phyloP scores from a whole-genome alignment of 208 protist species.

The Trypanosoma cruzi region DNA sequence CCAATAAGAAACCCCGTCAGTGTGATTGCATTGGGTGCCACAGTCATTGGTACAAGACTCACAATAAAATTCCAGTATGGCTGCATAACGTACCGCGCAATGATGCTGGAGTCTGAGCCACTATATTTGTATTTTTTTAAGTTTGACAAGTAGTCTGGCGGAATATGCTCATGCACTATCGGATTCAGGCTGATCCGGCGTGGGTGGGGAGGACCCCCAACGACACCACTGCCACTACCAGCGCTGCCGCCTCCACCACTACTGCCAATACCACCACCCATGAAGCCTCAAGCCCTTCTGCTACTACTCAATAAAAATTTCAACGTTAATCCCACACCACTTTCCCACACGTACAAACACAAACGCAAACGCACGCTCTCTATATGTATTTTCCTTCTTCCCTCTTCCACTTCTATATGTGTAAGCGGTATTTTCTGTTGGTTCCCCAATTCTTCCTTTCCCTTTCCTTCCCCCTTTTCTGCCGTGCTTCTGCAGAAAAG shows the following conservation, averaged over 20 bases:
- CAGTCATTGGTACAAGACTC: constrained; percentile 81
- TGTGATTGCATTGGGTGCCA: constrained; percentile 90
- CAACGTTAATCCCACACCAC: background rate
- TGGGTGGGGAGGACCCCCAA: background rate
- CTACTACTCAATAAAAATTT: background rate
- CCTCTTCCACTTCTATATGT: background rate
- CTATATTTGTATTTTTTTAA: constrained; percentile 87
- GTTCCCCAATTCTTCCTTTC: background rate
- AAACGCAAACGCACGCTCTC: no score
- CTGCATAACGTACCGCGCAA: constrained; percentile 75
- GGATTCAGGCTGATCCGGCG: constrained; percentile 44
- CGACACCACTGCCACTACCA: constrained; percentile 10
- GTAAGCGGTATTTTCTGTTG: constrained; percentile 3
- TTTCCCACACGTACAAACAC: background rate
- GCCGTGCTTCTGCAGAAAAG: background rate
- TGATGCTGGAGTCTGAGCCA: constrained; percentile 66
- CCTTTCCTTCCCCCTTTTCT: constrained; percentile 19
- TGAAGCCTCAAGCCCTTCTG: background rate
- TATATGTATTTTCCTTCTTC: constrained; percentile 5
- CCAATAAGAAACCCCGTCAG: constrained; percentile 81
- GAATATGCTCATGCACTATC: constrained; percentile 60
- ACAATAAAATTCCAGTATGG: constrained; percentile 90
- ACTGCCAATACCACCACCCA: background rate
- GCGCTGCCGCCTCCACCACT: background rate
- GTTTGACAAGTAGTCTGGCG: constrained; percentile 61